Evolutionary conservation across 129 eudicot genomes (phyloP).

Genomic region (Helianthus tuberosus): DNA sequence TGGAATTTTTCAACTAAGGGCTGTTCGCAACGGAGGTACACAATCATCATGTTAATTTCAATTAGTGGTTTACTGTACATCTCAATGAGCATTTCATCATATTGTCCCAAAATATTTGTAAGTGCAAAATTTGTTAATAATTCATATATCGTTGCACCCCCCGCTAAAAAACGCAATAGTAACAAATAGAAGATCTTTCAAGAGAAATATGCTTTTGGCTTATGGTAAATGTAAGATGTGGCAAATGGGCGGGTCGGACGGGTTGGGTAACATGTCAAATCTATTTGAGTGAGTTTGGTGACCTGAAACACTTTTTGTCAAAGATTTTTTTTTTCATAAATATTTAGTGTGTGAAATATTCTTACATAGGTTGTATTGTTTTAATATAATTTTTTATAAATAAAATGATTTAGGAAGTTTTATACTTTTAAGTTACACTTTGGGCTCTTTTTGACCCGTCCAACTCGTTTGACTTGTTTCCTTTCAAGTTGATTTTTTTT

Average conservation of each 20-base stretch:
- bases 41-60: neutral
- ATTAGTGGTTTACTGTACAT: neutral
- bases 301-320: neutral
- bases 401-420: neutral
- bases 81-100: neutral
- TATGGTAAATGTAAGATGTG: neutral
- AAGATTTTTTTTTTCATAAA: neutral
- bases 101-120: neutral
- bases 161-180: neutral
- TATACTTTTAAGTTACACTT: neutral
- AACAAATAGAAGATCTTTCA: neutral
- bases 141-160: conserved; percentile 3
- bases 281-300: neutral
- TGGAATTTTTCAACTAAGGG: conserved; percentile 83
- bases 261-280: neutral
- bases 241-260: neutral
- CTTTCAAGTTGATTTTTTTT: neutral
- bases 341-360: neutral
- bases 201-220: conserved; percentile 11
- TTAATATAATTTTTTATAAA: neutral
- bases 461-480: neutral
- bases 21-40: conserved; percentile 83
- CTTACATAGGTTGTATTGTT: neutral
- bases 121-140: neutral
- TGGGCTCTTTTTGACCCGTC: neutral